These are phyloP conservation scores for Coniferiporia sulphurascens DNA, from an alignment of 1,284 basidiomycete genomes.

Conservation along the genomic window DNA sequence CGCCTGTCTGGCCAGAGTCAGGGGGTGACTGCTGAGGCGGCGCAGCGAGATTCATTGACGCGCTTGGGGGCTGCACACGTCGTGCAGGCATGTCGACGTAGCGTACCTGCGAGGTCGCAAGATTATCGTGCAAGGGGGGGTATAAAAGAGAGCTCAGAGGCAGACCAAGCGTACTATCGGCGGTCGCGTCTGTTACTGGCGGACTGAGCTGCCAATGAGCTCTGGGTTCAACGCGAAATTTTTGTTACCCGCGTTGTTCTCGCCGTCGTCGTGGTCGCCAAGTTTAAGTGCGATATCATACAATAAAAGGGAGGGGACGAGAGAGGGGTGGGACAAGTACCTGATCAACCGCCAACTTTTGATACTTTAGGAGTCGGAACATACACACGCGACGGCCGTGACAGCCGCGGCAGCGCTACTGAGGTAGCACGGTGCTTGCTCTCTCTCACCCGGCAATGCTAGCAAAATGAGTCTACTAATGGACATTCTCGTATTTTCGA, in stretches of 20 bases:
- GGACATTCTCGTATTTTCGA: conserved; percentile 53
- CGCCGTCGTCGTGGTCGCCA: conserved; percentile 3
- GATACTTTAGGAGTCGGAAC: neutral
- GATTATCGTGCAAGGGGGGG: neutral
- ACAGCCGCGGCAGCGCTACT: neutral
- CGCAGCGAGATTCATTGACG: conserved; percentile 9
- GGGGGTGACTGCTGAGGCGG: conserved; percentile 1
- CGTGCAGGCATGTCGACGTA: conserved; percentile 6
- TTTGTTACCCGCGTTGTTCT: neutral
- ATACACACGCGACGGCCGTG: neutral
- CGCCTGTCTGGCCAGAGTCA: neutral
- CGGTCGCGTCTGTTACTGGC: conserved; percentile 1
- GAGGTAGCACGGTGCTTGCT: too few species aligned
- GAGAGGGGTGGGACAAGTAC: neutral
- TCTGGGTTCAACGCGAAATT: neutral
- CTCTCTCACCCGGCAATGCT: too few species aligned
- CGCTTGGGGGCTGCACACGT: conserved; percentile 11
- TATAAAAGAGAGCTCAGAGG: neutral
- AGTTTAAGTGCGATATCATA: neutral
- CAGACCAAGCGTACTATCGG: neutral
- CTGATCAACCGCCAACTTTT: conserved; percentile 4
- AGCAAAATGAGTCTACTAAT: conserved; percentile 34
- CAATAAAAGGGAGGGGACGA: neutral
- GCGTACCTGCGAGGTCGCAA: neutral
- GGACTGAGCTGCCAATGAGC: neutral